Percentiles rank a stretch among this genome's conserved stretches.
These are phyloP conservation scores for Phalaenopsis equestris DNA, from an alignment of 106 monocot species.

Conservation along the genomic window DNA sequence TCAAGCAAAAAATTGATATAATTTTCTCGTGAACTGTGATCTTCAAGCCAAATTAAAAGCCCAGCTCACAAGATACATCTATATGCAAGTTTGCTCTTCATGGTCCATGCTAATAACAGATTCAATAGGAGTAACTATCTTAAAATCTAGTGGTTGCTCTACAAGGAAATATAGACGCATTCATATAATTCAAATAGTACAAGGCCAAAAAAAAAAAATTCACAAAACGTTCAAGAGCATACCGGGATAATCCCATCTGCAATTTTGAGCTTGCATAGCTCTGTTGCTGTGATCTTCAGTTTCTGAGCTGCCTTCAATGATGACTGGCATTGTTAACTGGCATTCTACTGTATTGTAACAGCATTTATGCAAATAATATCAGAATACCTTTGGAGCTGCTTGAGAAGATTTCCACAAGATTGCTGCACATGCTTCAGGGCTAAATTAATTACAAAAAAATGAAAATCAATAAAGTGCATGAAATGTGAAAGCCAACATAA, in stretches of 20 bases:
- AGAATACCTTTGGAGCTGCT: slow-evolving; percentile 66
- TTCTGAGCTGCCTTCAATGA: slow-evolving; percentile 69
- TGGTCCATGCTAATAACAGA: no score
- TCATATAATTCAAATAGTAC: background rate
- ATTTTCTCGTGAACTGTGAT: no score
- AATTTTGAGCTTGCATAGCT: slow-evolving; percentile 59
- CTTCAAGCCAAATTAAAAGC: no score
- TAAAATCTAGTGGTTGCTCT: background rate
- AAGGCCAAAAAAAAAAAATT: background rate
- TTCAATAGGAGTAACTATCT: no score
- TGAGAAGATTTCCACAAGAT: slow-evolving; percentile 77
- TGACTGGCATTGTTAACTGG: background rate
- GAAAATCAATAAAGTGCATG: background rate
- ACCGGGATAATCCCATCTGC: slow-evolving; percentile 85
- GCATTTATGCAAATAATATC: background rate
- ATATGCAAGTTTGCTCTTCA: no score
- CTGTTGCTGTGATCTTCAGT: slow-evolving; percentile 66
- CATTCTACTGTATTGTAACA: background rate
- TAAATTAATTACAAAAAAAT: slow-evolving; percentile 13
- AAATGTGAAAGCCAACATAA: slow-evolving; percentile 1
- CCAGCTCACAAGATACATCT: no score
- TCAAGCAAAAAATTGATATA: no score
- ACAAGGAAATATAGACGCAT: slow-evolving; percentile 2
- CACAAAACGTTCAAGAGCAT: slow-evolving; percentile 15
- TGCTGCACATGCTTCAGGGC: slow-evolving; percentile 96